Evolutionary conservation across 2,329 filamentous ascomycete species (phyloP).

Genomic region (Aspergillus ruber): DNA sequence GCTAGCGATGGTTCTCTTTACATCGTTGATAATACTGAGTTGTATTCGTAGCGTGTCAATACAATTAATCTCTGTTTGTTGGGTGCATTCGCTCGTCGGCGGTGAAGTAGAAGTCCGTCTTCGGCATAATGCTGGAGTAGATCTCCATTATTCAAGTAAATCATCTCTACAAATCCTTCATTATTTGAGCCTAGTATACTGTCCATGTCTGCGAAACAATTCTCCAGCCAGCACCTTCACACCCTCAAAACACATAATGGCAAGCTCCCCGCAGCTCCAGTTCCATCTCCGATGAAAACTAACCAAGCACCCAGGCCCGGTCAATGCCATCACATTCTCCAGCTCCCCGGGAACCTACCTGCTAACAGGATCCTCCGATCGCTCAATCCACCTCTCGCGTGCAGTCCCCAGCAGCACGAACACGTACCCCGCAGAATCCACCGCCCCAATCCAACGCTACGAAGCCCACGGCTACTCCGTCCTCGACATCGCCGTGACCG

Average conservation of each 20-base stretch:
- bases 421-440: slow-evolving; percentile 27
- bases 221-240: slow-evolving; percentile 37
- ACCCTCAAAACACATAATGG: slow-evolving; percentile 41
- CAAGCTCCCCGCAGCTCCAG: slow-evolving; percentile 10
- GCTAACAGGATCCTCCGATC: slow-evolving; percentile 80
- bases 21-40: slow-evolving; percentile 38
- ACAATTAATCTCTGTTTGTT: slow-evolving; percentile 26
- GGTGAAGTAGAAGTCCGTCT: not conserved
- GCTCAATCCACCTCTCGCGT: slow-evolving; percentile 80
- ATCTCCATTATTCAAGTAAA: too few relatives aligned
- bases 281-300: not conserved
- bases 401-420: slow-evolving; percentile 36
- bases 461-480: slow-evolving; percentile 87
- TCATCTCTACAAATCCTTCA: not conserved
- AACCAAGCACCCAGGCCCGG: slow-evolving; percentile 48
- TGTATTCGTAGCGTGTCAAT: slow-evolving; percentile 36
- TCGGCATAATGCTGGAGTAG: too few relatives aligned
- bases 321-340: slow-evolving; percentile 68
- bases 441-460: slow-evolving; percentile 74
- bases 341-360: slow-evolving; percentile 68
- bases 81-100: not conserved
- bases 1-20: slow-evolving; percentile 36
- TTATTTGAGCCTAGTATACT: not conserved
- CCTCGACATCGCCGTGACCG: slow-evolving; percentile 65
- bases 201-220: slow-evolving; percentile 23